Conservation (phyloP, 805 yeast species). For the Millerozyma miso region DNA sequence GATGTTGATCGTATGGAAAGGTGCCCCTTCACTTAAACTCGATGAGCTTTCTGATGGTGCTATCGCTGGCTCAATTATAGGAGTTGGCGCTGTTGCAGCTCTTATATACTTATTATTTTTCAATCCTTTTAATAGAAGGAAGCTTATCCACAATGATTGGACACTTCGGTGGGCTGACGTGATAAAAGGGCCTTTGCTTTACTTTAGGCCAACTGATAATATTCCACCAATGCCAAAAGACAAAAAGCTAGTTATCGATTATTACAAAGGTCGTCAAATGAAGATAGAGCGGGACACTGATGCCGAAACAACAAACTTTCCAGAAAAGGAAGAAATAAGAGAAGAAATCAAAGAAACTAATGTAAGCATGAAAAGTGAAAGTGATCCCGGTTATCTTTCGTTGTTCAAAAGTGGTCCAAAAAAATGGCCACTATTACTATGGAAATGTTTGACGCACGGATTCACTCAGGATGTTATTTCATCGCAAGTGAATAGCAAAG, state of each 20-base stretch:
- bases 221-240: slow-evolving; percentile 70
- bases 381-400: slow-evolving; percentile 37
- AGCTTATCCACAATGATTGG: slow-evolving; percentile 61
- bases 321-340: slow-evolving; percentile 6
- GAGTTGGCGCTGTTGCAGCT: slow-evolving; percentile 59
- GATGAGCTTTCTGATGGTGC: slow-evolving; percentile 49
- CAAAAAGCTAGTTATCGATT: slow-evolving; percentile 52
- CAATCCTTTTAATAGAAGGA: slow-evolving; percentile 61
- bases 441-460: slow-evolving; percentile 54
- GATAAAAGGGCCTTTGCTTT: slow-evolving; percentile 51
- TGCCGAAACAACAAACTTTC: slow-evolving; percentile 9
- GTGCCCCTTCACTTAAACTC: slow-evolving; percentile 64
- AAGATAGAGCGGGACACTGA: no score
- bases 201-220: slow-evolving; percentile 50
- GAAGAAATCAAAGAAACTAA: slow-evolving; percentile 6
- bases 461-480: slow-evolving; percentile 59
- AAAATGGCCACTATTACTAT: slow-evolving; percentile 50
- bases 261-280: slow-evolving; percentile 57
- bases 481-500: slow-evolving; percentile 37
- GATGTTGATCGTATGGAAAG: slow-evolving; percentile 78
- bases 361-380: slow-evolving; percentile 14
- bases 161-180: slow-evolving; percentile 55
- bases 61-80: slow-evolving; percentile 56
- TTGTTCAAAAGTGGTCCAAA: slow-evolving; percentile 44
- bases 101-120: slow-evolving; percentile 49